A percentile compares a stretch with the other conserved stretches of the same genome.
Evolutionary conservation across 495 filamentous ascomycete genomes (phyloP).

Genomic region (Viridothelium virens): DNA sequence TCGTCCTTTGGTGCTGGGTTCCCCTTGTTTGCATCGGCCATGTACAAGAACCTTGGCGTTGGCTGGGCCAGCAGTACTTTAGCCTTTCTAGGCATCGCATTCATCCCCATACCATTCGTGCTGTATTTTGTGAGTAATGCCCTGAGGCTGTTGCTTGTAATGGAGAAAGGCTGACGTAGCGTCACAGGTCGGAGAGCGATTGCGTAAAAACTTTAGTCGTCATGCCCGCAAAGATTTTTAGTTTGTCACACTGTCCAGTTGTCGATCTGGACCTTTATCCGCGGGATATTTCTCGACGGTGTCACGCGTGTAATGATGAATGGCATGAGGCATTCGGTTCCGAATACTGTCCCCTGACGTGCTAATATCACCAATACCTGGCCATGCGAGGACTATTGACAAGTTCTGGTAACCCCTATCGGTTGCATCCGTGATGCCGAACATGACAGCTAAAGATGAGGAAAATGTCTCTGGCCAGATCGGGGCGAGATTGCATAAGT

Average conservation of each 20-base stretch:
- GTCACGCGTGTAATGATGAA: no score
- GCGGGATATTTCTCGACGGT: no score
- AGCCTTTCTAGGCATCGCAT: constrained; percentile 31
- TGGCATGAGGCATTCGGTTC: no score
- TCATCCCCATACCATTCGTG: constrained; percentile 37
- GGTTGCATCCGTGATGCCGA: no score
- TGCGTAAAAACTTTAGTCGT: constrained; percentile 22
- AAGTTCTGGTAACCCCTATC: no score
- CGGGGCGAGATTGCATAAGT: no score
- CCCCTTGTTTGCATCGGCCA: constrained; percentile 41
- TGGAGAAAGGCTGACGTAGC: not conserved
- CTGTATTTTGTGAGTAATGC: constrained; percentile 25
- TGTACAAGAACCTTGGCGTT: constrained; percentile 35
- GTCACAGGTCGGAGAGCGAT: constrained; percentile 13
- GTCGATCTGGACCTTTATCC: no score
- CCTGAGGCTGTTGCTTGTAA: not conserved
- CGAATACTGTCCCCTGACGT: no score
- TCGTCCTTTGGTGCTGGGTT: constrained; percentile 44
- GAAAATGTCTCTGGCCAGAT: no score
- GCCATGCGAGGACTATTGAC: no score
- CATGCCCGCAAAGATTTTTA: constrained; percentile 22
- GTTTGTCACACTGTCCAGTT: not conserved
- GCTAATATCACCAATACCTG: no score
- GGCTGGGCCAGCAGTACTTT: constrained; percentile 30
- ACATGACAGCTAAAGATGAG: no score